phyloP scores from a whole-genome alignment of 2,329 filamentous ascomycete genomes.

The Penicillium sp. region DNA sequence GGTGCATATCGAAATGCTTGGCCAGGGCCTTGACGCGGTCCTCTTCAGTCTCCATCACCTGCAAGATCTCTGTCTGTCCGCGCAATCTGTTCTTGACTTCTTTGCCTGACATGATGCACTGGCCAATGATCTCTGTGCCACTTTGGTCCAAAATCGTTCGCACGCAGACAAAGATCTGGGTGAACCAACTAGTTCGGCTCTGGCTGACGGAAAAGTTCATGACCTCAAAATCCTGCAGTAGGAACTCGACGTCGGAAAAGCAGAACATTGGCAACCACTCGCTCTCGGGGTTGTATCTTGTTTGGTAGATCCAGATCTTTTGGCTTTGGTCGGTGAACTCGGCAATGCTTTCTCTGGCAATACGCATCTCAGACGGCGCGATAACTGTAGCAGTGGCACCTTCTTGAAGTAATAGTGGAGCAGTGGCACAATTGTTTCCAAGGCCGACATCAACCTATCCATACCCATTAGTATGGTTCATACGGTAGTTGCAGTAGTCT shows the following conservation, averaged over 20 bases:
- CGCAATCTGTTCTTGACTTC: conserved; percentile 55
- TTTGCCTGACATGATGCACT: conserved; percentile 52
- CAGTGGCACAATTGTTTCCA: conserved; percentile 60
- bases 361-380: conserved; percentile 56
- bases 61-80: conserved; percentile 51
- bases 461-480: background rate
- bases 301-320: conserved; percentile 64
- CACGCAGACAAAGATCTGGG: conserved; percentile 52
- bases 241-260: conserved; percentile 65
- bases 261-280: conserved; percentile 62
- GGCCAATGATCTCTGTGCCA: conserved; percentile 50
- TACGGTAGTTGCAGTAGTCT: background rate
- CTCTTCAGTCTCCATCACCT: conserved; percentile 50
- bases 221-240: conserved; percentile 59
- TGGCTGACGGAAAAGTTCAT: conserved; percentile 59
- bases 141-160: conserved; percentile 54
- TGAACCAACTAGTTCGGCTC: conserved; percentile 53
- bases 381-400: conserved; percentile 43
- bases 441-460: conserved; percentile 60
- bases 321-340: conserved; percentile 44
- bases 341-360: conserved; percentile 50
- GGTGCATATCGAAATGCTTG: conserved; percentile 53
- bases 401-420: conserved; percentile 55
- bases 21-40: conserved; percentile 54
- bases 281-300: conserved; percentile 48